Conservation (phyloP, 2,329 filamentous ascomycete genomes). For the Didymella arachidicola region DNA sequence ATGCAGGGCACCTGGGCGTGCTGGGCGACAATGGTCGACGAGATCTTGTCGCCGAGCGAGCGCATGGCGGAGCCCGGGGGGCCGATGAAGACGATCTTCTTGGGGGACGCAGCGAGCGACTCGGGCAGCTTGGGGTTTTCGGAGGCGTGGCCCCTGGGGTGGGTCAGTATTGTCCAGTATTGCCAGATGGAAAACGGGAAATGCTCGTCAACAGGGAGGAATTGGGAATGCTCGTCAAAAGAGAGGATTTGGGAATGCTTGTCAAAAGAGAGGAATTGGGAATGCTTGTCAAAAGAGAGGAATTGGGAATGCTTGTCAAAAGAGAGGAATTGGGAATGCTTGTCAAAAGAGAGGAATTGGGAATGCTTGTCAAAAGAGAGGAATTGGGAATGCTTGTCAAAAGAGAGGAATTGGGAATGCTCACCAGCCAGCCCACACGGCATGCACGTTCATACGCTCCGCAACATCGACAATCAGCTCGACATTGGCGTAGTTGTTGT, state of each 20-base stretch:
- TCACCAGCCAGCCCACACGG: constrained; percentile 98
- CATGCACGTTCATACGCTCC: constrained; percentile 97
- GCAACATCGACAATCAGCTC: constrained; percentile 99
- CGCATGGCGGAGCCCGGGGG: constrained; percentile 98
- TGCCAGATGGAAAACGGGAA: no score
- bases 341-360: no score
- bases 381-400: no score
- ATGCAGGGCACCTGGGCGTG: constrained; percentile 97
- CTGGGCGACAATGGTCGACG: constrained; percentile 97
- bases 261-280: no score
- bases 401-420: constrained; percentile 37
- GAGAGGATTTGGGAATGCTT: no score
- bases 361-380: no score
- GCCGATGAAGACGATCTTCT: constrained; percentile 99
- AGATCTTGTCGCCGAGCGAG: constrained; percentile 99
- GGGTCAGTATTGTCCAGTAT: constrained; percentile 1
- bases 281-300: constrained; percentile 44
- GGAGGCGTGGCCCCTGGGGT: constrained; percentile 79
- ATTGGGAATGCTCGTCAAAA: no score
- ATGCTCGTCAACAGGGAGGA: no score
- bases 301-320: no score
- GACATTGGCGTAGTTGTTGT: constrained; percentile 99
- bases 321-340: no score
- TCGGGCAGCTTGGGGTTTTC: constrained; percentile 98
- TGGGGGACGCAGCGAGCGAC: constrained; percentile 91